Conservation (phyloP, 371 early-diverging fungal species). For the Lichtheimia ramosa region DNA sequence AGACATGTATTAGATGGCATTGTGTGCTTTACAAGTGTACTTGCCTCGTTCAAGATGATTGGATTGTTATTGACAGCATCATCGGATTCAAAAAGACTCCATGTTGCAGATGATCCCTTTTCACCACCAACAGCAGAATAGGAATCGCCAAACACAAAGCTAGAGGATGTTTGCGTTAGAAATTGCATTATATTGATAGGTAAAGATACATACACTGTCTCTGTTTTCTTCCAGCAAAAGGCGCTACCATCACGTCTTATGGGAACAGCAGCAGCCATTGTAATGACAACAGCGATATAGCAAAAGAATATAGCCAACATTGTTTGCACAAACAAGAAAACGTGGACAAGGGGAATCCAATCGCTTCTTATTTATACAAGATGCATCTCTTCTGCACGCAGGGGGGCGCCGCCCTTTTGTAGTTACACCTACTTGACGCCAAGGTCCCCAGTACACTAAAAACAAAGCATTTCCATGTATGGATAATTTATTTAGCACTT, state of each 20-base stretch:
- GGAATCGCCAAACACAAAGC: conserved; percentile 9
- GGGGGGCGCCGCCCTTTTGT: too few relatives aligned
- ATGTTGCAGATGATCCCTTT: neutral
- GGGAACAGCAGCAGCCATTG: too few relatives aligned
- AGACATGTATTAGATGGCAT: neutral
- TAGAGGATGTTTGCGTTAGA: neutral
- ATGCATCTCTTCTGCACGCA: too few relatives aligned
- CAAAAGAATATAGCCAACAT: too few relatives aligned
- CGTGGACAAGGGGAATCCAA: too few relatives aligned
- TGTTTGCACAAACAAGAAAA: too few relatives aligned
- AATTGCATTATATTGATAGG: neutral
- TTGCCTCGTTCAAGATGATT: neutral
- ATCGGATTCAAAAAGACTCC: conserved; percentile 1
- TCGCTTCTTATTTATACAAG: too few relatives aligned
- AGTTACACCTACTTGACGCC: too few relatives aligned
- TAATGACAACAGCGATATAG: too few relatives aligned
- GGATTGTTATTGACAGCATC: conserved; percentile 1
- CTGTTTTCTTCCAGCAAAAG: conserved; percentile 1
- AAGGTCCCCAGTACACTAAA: too few relatives aligned
- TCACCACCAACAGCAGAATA: conserved; percentile 1
- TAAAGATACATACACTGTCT: neutral
- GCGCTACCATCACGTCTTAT: neutral
- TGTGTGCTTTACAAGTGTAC: neutral
- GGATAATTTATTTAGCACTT: too few relatives aligned
- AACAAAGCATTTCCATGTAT: too few relatives aligned